These are phyloP conservation scores for Hypoxylon trugodes DNA, from an alignment of 495 filamentous ascomycete genomes.

Conservation along the genomic window DNA sequence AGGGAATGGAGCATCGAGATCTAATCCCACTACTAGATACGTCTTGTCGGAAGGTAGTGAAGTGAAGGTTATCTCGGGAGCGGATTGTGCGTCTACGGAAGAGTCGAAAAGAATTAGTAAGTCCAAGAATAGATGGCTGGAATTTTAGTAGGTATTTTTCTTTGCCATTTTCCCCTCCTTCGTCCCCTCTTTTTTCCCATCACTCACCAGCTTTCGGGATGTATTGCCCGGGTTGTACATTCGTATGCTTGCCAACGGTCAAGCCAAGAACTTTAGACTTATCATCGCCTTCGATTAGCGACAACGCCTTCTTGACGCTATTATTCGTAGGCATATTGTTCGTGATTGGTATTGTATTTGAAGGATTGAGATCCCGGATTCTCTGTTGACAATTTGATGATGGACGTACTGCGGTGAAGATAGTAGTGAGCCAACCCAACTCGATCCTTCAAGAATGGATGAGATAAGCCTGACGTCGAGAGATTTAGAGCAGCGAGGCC, in stretches of 20 bases:
- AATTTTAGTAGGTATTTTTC: background rate
- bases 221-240: constrained; percentile 19
- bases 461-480: constrained; percentile 16
- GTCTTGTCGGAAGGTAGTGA: constrained; percentile 24
- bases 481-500: background rate
- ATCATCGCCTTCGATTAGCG: constrained; percentile 27
- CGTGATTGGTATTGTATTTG: background rate
- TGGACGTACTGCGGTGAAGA: background rate
- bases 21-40: constrained; percentile 59
- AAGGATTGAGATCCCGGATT: background rate
- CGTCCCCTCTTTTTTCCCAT: background rate
- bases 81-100: constrained; percentile 18
- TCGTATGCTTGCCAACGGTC: constrained; percentile 18
- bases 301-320: constrained; percentile 14
- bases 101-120: background rate
- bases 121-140: background rate
- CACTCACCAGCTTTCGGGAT: constrained; percentile 25
- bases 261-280: constrained; percentile 29
- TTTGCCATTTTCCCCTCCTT: background rate
- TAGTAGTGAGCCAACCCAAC: background rate
- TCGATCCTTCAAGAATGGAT: background rate
- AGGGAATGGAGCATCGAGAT: constrained; percentile 64
- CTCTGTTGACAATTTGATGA: background rate
- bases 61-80: constrained; percentile 22
- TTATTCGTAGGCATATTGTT: constrained; percentile 16